These are phyloP conservation scores for Pouteria campechiana DNA, from an alignment of 179 eudicot species.

Conservation along the genomic window DNA sequence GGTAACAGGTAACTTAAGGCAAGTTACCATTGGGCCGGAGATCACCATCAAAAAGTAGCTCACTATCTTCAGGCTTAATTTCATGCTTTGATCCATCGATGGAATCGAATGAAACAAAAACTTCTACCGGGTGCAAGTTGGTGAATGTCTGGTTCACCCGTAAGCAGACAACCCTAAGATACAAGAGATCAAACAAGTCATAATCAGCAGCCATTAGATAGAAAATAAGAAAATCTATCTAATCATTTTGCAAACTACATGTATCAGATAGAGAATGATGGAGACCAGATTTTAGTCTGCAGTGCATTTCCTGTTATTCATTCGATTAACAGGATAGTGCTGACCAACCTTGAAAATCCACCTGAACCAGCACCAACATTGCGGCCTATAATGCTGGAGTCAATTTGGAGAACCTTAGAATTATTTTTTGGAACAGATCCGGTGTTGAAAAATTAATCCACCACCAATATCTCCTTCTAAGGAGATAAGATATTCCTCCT, in stretches of 20 bases:
- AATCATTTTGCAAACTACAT: not conserved
- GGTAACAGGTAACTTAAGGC: no score
- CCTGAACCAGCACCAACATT: conserved; percentile 98
- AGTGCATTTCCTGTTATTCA: not conserved
- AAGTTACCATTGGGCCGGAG: conserved; percentile 68
- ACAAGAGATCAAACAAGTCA: not conserved
- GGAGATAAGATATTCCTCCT: conserved; percentile 54
- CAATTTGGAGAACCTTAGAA: conserved; percentile 38
- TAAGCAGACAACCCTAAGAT: conserved; percentile 88
- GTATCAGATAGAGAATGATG: conserved; percentile 1
- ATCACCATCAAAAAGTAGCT: conserved; percentile 62
- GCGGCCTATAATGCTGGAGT: conserved; percentile 69
- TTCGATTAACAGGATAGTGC: not conserved
- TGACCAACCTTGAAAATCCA: conserved; percentile 80
- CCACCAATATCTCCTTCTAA: conserved; percentile 95
- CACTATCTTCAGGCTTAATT: conserved; percentile 60
- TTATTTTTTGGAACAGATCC: conserved; percentile 44
- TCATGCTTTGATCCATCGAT: conserved; percentile 75
- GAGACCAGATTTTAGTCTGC: not conserved
- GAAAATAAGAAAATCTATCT: not conserved
- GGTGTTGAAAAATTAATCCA: conserved; percentile 54
- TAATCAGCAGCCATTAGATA: not conserved
- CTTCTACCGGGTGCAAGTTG: conserved; percentile 62
- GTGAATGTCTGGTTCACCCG: conserved; percentile 76
- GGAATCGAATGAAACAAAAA: conserved; percentile 60